Evolutionary conservation across 805 yeast species (phyloP).

Genomic region (Yarrowia sp.): DNA sequence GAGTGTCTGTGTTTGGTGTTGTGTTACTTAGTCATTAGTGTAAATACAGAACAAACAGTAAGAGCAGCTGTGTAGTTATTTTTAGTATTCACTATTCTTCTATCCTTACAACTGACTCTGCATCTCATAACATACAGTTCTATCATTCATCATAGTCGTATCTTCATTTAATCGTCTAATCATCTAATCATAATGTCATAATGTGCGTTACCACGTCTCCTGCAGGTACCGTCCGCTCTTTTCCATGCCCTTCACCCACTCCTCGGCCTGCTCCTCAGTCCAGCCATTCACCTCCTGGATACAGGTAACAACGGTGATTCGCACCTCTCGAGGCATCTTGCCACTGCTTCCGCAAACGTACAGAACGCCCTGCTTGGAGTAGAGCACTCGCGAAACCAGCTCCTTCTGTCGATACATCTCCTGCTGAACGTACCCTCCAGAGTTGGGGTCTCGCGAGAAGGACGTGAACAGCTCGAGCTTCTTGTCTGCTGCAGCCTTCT

Average conservation of each 20-base stretch:
- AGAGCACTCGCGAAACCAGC: constrained; percentile 52
- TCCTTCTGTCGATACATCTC: constrained; percentile 52
- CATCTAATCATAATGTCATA: neutral
- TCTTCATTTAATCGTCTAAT: neutral
- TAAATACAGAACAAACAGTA: too few species aligned
- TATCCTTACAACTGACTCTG: too few species aligned
- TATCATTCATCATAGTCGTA: neutral
- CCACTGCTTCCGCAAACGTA: constrained; percentile 94
- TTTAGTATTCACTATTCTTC: too few species aligned
- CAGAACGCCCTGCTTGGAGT: constrained; percentile 56
- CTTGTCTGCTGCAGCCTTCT: neutral
- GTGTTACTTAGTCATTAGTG: too few species aligned
- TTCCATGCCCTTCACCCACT: constrained; percentile 60
- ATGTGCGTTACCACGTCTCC: constrained; percentile 70
- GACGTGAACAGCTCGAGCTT: constrained; percentile 45
- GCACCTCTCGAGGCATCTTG: constrained; percentile 84
- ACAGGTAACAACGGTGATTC: constrained; percentile 71
- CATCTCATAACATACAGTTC: too few species aligned
- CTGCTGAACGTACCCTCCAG: constrained; percentile 74
- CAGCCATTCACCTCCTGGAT: constrained; percentile 49
- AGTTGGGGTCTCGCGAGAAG: constrained; percentile 45
- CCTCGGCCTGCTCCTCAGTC: constrained; percentile 47
- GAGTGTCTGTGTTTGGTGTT: too few species aligned
- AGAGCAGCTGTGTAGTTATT: too few species aligned
- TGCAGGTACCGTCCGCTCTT: constrained; percentile 66